A percentile compares a stretch with the other conserved stretches of the same genome.
Conservation (phyloP, 2,329 filamentous ascomycete genomes). For the Aureobasidium vineae region DNA sequence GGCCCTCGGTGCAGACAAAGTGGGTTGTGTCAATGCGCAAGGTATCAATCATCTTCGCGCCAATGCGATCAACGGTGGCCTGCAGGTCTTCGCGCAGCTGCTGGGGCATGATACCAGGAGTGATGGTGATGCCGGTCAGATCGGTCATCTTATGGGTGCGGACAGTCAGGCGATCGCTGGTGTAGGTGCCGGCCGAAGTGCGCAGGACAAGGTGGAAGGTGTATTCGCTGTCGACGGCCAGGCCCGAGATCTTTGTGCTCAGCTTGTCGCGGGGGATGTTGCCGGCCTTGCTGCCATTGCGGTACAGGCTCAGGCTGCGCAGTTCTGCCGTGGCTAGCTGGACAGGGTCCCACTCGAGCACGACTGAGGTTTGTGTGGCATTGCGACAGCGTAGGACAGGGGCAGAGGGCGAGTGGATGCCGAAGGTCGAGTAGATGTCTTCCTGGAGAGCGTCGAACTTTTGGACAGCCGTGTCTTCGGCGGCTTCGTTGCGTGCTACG, state of each 20-base stretch:
- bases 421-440: constrained; percentile 83
- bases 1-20: constrained; percentile 93
- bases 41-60: constrained; percentile 83
- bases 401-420: constrained; percentile 69
- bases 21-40: constrained; percentile 98
- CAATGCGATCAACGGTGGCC: constrained; percentile 79
- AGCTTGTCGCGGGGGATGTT: constrained; percentile 89
- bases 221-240: constrained; percentile 97
- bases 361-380: constrained; percentile 96
- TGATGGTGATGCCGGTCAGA: constrained; percentile 90
- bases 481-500: constrained; percentile 78
- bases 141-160: constrained; percentile 99
- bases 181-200: constrained; percentile 84
- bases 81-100: constrained; percentile 69
- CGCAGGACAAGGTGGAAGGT: constrained; percentile 88
- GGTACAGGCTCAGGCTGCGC: constrained; percentile 83
- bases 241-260: constrained; percentile 93
- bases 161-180: constrained; percentile 78
- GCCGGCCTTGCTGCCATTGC: constrained; percentile 95
- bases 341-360: constrained; percentile 97
- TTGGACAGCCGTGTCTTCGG: constrained; percentile 71
- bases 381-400: constrained; percentile 89
- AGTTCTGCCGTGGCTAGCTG: constrained; percentile 89
- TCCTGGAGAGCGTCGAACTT: constrained; percentile 84
- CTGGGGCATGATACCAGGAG: constrained; percentile 78